Conservation (phyloP, 23 red algal genomes). For the Gracilariopsis chorda region DNA sequence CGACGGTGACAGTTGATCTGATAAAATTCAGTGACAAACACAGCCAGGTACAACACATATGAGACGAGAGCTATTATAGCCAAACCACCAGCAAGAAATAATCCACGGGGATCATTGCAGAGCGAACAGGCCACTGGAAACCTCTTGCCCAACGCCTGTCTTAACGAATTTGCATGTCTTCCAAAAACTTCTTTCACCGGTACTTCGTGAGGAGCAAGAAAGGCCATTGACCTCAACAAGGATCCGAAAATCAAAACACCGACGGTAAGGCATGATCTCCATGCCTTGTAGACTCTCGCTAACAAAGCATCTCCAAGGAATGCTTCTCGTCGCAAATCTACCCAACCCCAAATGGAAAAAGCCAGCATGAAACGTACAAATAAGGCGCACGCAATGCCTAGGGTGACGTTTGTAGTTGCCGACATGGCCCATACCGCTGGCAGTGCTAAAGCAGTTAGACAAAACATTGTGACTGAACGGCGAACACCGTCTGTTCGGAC, state of each 20-base stretch:
- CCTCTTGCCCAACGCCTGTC: background rate
- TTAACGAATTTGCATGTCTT: background rate
- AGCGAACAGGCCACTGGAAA: conserved; percentile 47
- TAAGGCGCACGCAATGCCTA: background rate
- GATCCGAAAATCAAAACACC: background rate
- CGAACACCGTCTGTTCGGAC: background rate
- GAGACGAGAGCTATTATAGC: background rate
- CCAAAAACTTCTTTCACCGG: background rate
- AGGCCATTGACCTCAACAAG: background rate
- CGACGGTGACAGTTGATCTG: conserved; percentile 19
- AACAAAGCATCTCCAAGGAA: background rate
- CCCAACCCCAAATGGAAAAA: conserved; percentile 25
- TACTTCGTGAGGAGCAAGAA: background rate
- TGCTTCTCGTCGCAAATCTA: conserved; percentile 37
- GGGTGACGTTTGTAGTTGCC: background rate
- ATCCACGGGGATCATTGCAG: conserved; percentile 59
- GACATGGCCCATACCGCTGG: background rate
- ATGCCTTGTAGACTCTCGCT: background rate
- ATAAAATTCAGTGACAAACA: conserved; percentile 38
- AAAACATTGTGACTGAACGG: conserved; percentile 17
- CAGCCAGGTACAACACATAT: conserved; percentile 16
- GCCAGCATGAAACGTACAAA: conserved; percentile 25
- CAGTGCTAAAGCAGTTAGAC: conserved; percentile 15
- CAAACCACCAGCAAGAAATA: conserved; percentile 20
- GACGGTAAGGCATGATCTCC: background rate